Base-by-base conservation (phyloP, 768 basidiomycete species). In the Rhodosporidiobolus odoratus region DNA sequence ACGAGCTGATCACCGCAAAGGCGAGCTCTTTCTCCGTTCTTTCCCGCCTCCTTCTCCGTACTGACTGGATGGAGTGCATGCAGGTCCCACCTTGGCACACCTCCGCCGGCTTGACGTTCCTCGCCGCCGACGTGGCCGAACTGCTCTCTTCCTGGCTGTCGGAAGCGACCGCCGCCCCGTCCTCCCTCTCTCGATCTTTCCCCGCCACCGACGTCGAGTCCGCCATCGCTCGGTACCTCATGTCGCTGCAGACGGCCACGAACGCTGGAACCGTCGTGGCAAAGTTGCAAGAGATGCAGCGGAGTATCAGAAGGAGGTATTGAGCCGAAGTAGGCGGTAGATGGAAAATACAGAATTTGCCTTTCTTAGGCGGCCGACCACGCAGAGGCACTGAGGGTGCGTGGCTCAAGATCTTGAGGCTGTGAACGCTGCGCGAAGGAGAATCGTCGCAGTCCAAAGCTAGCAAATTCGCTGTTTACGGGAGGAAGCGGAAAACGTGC, bases 1-100 rank as follows among this genome's bases (percentile, higher is more conserved):
- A 91, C 74, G 88, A 88, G 78, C 88, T 92, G 85, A 90, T 90
- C 71, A 89, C 92, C 78, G 90, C 89, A 34, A 89, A 92, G 82
- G 93, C 92, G 79, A 76, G 83, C 25, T 53, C 21, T 1, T 19
- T 19, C 35, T 17, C 50, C 34, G 21, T 35, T 32, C 41, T 27
- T 37, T 47, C 3, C 41, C 25, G 40, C 8, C 25, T 35, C 10
- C 34, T 47, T 19, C 27, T 6, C 13, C 21, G 19, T 47, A 10
- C n/a, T n/a, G n/a, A n/a, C n/a, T n/a, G n/a, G n/a, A n/a, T n/a
- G n/a, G n/a, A n/a, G n/a, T n/a, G n/a, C n/a, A n/a, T n/a, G n/a
- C 53, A 74, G 72, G 38, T 77, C 23, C 75, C 75, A 38, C 75
- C 72, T 15, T 75, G 68, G 72, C 76, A 78, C 71, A 77, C 72